phyloP scores from a whole-genome alignment of 2,329 filamentous ascomycete species.

The Aureobasidium vineae region DNA sequence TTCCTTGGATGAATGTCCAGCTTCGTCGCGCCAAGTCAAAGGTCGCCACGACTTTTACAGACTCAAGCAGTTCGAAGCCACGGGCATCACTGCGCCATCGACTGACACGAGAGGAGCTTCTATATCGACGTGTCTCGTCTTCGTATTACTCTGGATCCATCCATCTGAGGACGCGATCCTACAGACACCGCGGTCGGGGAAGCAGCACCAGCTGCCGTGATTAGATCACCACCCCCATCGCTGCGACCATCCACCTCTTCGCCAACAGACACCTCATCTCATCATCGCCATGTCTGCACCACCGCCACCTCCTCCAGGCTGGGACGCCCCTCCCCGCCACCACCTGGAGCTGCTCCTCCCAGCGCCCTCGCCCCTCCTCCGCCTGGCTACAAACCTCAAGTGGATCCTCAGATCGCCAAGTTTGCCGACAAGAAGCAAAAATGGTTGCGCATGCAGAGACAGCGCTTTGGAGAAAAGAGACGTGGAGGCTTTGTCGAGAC shows the following conservation, averaged over 20 bases:
- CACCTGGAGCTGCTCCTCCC: slow-evolving; percentile 50
- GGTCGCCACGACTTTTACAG: slow-evolving; percentile 25
- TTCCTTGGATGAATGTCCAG: background rate
- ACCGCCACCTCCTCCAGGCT: slow-evolving; percentile 61
- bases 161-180: background rate
- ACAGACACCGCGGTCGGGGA: slow-evolving; percentile 21
- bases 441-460: slow-evolving; percentile 90
- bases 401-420: slow-evolving; percentile 84
- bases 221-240: slow-evolving; percentile 21
- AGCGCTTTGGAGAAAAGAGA: slow-evolving; percentile 93
- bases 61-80: slow-evolving; percentile 16
- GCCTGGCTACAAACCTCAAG: slow-evolving; percentile 76
- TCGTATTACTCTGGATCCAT: background rate
- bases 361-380: slow-evolving; percentile 65
- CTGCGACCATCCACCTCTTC: slow-evolving; percentile 8
- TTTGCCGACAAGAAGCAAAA: slow-evolving; percentile 99
- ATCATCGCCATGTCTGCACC: slow-evolving; percentile 55
- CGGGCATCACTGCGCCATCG: slow-evolving; percentile 11
- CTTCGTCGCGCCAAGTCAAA: slow-evolving; percentile 9
- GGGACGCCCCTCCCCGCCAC: slow-evolving; percentile 52
- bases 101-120: background rate
- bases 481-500: slow-evolving; percentile 96
- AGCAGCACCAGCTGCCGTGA: slow-evolving; percentile 26
- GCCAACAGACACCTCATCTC: background rate
- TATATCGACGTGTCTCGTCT: slow-evolving; percentile 8